A percentile compares a stretch with the other conserved stretches of the same genome.
Conservation (phyloP, 345 rosid genomes). For the Brassica nigra region DNA sequence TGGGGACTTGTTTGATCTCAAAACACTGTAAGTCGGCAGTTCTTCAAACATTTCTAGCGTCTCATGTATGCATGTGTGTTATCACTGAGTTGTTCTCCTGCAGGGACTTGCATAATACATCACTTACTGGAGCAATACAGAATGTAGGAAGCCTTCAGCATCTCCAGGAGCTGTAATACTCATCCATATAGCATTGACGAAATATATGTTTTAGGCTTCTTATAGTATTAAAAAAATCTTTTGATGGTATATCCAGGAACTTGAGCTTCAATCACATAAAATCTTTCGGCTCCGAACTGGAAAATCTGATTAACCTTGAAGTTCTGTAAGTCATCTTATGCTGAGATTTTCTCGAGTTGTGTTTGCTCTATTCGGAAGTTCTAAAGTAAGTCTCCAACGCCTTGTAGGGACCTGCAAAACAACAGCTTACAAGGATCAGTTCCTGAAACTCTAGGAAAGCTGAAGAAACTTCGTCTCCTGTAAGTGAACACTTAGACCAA, state of each 20-base stretch:
- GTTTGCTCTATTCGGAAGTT: neutral
- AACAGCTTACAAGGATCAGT: constrained; percentile 75
- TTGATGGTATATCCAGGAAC: constrained; percentile 54
- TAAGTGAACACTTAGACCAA: constrained; percentile 45
- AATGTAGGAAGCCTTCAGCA: constrained; percentile 76
- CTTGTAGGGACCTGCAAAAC: constrained; percentile 76
- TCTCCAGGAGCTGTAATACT: constrained; percentile 72
- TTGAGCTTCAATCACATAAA: constrained; percentile 78
- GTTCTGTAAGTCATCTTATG: constrained; percentile 61
- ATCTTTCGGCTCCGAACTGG: constrained; percentile 73
- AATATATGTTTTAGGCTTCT: neutral
- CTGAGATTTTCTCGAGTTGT: neutral
- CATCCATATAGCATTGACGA: constrained; percentile 1
- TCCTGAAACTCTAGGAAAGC: constrained; percentile 70
- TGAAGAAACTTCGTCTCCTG: constrained; percentile 71
- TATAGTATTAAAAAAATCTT: constrained; percentile 6
- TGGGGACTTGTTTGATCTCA: constrained; percentile 92
- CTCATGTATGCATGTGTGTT: neutral
- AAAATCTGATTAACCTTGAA: constrained; percentile 63
- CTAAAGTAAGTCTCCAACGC: neutral
- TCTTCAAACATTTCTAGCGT: neutral
- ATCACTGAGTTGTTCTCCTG: constrained; percentile 11
- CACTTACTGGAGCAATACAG: constrained; percentile 81
- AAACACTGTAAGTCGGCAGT: constrained; percentile 57
- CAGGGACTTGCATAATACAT: constrained; percentile 91